These are phyloP conservation scores for Ophiostoma sp. DNA, from an alignment of 2,329 filamentous ascomycete genomes.

Conservation along the genomic window DNA sequence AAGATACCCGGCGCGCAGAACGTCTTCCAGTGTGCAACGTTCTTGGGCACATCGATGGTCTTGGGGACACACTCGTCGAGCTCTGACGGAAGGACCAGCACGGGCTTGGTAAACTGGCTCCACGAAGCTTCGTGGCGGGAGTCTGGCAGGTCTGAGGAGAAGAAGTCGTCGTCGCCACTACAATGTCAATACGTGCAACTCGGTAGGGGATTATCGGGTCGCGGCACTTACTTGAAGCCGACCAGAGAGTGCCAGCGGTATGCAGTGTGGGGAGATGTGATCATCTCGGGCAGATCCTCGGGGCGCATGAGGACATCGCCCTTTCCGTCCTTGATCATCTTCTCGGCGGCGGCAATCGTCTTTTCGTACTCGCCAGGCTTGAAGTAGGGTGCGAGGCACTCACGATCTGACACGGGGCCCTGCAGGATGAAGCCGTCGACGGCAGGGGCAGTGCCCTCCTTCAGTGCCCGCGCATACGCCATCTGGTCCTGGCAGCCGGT, in stretches of 20 bases:
- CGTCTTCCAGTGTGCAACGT: slow-evolving; percentile 54
- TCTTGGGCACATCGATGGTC: slow-evolving; percentile 49
- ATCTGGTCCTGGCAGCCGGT: slow-evolving; percentile 58
- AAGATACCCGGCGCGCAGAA: slow-evolving; percentile 40
- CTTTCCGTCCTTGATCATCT: slow-evolving; percentile 51
- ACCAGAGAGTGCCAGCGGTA: slow-evolving; percentile 49
- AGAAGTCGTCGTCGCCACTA: slow-evolving; percentile 77
- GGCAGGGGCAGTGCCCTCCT: slow-evolving; percentile 40
- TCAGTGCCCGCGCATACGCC: slow-evolving; percentile 45
- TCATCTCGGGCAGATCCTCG: slow-evolving; percentile 38
- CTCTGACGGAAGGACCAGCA: slow-evolving; percentile 61
- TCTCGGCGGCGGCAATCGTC: slow-evolving; percentile 45
- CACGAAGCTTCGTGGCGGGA: slow-evolving; percentile 59
- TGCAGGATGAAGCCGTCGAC: slow-evolving; percentile 76
- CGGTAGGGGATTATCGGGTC: no score
- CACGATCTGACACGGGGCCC: slow-evolving; percentile 71
- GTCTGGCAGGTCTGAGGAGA: slow-evolving; percentile 67
- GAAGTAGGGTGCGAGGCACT: slow-evolving; percentile 50
- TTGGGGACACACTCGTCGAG: slow-evolving; percentile 60
- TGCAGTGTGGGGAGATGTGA: slow-evolving; percentile 46
- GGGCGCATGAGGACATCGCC: slow-evolving; percentile 50
- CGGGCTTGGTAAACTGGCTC: slow-evolving; percentile 52
- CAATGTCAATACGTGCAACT: slow-evolving; percentile 9
- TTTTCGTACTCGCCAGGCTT: slow-evolving; percentile 40
- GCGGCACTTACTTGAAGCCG: slow-evolving; percentile 43